Base-by-base conservation (phyloP, 164 flowering plant species). In the Vitis amurensis region DNA sequence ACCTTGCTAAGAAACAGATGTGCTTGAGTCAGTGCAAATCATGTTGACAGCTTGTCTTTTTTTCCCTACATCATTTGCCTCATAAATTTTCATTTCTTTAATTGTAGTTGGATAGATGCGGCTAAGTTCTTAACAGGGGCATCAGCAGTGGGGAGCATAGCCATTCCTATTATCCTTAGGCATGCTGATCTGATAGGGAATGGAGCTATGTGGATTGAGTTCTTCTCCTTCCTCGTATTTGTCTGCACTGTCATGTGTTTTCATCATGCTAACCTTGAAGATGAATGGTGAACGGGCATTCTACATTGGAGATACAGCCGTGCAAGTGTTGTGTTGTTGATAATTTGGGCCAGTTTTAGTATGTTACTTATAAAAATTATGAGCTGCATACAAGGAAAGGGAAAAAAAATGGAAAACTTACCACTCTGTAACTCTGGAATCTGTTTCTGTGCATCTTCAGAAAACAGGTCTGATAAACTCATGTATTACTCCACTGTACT, bases 121-220 rank as follows among this genome's bases (percentile, higher is more conserved):
- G 98, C 99, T 10, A 95, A 95, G 74, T 93, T 95, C 74, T 63
- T 95, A 80, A 95, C 99, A 1, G 98, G 99, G 57, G 99, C 98
- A 44, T 95, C 99, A 9, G 81, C 92, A 10, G 89, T 95, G 11
- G 99, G 99, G 55, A 93, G 99, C 84, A 67, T 95, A 63, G 99
- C 98, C 55, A 93, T 95, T 68, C 99, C 99, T 17, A 89, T 89
- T 50, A 91, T 95, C 66, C 90, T 93, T 17, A 87, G 91, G 82
- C 99, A 93, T 56, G 98, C 98, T 0, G 74, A 82, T 63, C 69
- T 95, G 84, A 95, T 95, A n/a, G 87, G 71, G 68, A 87, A 91
- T 8, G 96, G 97, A 60, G 98, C 98, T 17, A 91, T 95, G 97
- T 72, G 84, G 74, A 95, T 95, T 4, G 94, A 93, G 77, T 89